A percentile compares a stretch with the other conserved stretches of the same genome.
Evolutionary conservation across 768 basidiomycete genomes (phyloP).

Genomic region (Tulasnella sp.): DNA sequence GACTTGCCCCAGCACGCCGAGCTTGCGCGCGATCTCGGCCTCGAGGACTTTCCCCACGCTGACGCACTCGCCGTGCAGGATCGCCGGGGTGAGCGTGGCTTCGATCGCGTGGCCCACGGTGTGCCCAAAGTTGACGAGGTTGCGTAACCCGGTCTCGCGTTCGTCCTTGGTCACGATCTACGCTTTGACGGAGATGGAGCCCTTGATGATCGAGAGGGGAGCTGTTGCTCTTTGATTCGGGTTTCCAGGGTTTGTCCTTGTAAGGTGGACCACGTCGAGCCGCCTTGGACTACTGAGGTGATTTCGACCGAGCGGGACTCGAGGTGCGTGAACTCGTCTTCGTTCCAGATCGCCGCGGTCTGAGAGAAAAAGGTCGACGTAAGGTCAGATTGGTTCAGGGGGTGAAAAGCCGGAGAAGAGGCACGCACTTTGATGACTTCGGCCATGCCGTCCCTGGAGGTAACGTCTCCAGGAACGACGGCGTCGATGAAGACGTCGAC

Average conservation of each 20-base stretch:
- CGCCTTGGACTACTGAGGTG: slow-evolving; percentile 62
- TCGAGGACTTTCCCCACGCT: slow-evolving; percentile 94
- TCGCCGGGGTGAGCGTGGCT: slow-evolving; percentile 83
- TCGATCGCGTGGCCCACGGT: slow-evolving; percentile 98
- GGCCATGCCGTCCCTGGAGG: slow-evolving; percentile 90
- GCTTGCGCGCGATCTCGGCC: slow-evolving; percentile 80
- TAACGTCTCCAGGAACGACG: slow-evolving; percentile 86
- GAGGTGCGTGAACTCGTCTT: slow-evolving; percentile 73
- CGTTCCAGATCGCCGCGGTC: slow-evolving; percentile 99
- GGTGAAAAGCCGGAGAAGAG: too few relatives aligned
- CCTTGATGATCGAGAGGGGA: slow-evolving; percentile 81
- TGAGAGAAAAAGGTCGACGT: too few relatives aligned
- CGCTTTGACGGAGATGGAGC: slow-evolving; percentile 89
- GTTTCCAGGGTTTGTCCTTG: slow-evolving; percentile 47
- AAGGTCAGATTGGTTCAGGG: background rate
- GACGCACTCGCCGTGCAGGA: slow-evolving; percentile 95
- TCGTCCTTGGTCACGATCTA: slow-evolving; percentile 97
- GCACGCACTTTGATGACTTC: slow-evolving; percentile 83
- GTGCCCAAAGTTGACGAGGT: slow-evolving; percentile 98
- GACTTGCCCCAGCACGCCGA: slow-evolving; percentile 83
- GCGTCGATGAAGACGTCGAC: slow-evolving; percentile 97
- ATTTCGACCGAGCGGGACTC: slow-evolving; percentile 81
- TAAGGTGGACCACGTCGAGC: slow-evolving; percentile 32
- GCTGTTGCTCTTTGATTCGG: slow-evolving; percentile 63
- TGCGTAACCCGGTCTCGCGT: slow-evolving; percentile 91